phyloP scores from a whole-genome alignment of 306 rosid species.

The Mucuna pruriens region DNA sequence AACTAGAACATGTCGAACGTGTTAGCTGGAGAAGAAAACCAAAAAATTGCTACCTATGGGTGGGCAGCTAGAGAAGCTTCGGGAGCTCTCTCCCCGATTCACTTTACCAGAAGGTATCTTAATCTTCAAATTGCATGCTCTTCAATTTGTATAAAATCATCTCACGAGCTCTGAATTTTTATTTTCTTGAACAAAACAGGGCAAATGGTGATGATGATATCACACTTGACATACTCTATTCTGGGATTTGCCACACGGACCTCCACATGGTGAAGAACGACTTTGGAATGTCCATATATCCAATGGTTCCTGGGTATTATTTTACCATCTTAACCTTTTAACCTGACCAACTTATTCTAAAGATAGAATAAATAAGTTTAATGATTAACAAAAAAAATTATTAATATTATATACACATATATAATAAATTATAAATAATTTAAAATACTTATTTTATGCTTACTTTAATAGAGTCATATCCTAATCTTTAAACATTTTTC shows the following conservation, averaged over 20 bases:
- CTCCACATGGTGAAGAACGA: constrained; percentile 47
- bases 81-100: constrained; percentile 42
- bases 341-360: too few relatives aligned
- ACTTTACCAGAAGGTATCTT: constrained; percentile 34
- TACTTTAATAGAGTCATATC: too few relatives aligned
- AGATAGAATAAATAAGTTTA: too few relatives aligned
- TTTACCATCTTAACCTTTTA: too few relatives aligned
- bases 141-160: background rate
- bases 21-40: constrained; percentile 21
- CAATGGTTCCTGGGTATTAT: constrained; percentile 56
- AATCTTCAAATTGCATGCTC: background rate
- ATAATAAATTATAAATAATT: too few relatives aligned
- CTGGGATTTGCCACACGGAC: constrained; percentile 55
- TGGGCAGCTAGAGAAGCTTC: constrained; percentile 48
- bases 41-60: constrained; percentile 21
- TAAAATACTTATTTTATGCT: too few relatives aligned
- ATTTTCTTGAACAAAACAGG: constrained; percentile 21
- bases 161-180: background rate
- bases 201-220: constrained; percentile 40
- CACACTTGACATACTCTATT: constrained; percentile 37
- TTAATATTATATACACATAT: too few relatives aligned
- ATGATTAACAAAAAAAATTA: too few relatives aligned
- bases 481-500: too few relatives aligned
- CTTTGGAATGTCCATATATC: constrained; percentile 45
- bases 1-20: constrained; percentile 30